These are phyloP conservation scores for Primulina huaijiensis DNA, from an alignment of 257 asterid species.

Conservation along the genomic window DNA sequence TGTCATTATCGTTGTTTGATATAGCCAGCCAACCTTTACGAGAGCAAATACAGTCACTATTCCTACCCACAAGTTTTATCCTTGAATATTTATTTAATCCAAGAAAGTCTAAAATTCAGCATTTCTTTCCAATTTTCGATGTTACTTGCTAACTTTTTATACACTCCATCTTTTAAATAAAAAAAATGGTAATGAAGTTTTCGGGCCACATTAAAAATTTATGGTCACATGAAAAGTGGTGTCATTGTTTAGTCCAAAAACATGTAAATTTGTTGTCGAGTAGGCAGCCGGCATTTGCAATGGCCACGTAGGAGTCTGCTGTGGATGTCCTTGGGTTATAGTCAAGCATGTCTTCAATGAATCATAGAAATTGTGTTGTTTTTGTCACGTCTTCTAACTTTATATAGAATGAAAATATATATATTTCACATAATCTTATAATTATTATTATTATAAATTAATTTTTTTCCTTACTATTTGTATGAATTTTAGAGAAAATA, in stretches of 20 bases:
- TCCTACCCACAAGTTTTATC: neutral
- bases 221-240: conserved; percentile 17
- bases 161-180: too few species aligned
- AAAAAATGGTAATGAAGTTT: neutral
- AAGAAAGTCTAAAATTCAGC: neutral
- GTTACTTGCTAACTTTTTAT: neutral
- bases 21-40: too few species aligned
- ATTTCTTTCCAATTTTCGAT: neutral
- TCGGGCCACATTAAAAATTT: neutral
- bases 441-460: too few species aligned
- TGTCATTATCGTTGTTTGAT: too few species aligned
- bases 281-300: conserved; percentile 29
- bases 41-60: too few species aligned
- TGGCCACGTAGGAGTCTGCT: conserved; percentile 26
- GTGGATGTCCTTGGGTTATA: conserved; percentile 14
- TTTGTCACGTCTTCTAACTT: neutral
- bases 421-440: too few species aligned
- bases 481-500: too few species aligned
- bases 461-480: too few species aligned
- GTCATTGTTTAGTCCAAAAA: conserved; percentile 13
- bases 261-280: conserved; percentile 42
- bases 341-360: neutral
- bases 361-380: neutral
- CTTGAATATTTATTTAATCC: neutral
- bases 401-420: too few species aligned